Conservation (phyloP, 768 basidiomycete genomes). For the Termitomyces sp. region DNA sequence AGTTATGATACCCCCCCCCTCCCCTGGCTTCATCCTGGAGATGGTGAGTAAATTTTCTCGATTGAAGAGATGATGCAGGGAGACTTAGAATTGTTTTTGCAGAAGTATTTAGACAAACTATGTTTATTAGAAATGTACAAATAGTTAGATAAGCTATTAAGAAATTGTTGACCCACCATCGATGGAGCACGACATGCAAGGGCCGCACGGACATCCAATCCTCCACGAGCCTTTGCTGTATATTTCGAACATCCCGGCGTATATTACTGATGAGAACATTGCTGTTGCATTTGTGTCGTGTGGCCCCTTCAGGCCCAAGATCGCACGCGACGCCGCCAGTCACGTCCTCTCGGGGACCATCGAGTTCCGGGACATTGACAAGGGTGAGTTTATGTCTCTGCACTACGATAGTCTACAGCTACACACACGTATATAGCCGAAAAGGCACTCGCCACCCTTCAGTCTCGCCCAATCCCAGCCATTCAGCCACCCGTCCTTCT, state of each 20-base stretch:
- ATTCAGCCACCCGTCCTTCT: slow-evolving; percentile 53
- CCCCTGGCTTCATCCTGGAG: not conserved
- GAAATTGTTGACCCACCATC: not conserved
- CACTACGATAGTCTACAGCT: no score
- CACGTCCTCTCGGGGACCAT: slow-evolving; percentile 64
- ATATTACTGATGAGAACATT: slow-evolving; percentile 71
- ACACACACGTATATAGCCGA: no score
- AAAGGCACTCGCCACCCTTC: slow-evolving; percentile 81
- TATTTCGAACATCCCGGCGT: slow-evolving; percentile 71
- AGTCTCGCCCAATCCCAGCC: slow-evolving; percentile 65
- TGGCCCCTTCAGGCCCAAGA: slow-evolving; percentile 77
- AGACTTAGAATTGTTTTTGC: no score
- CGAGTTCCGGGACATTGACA: slow-evolving; percentile 78
- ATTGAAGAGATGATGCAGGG: no score
- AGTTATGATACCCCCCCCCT: no score
- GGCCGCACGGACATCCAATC: slow-evolving; percentile 68
- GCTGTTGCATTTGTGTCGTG: slow-evolving; percentile 69
- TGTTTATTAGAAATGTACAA: slow-evolving; percentile 7
- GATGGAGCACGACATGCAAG: slow-evolving; percentile 3
- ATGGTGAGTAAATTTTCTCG: not conserved
- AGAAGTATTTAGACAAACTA: not conserved
- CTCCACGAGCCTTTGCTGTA: slow-evolving; percentile 79
- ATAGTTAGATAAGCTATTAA: not conserved
- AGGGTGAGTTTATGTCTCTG: slow-evolving; percentile 45
- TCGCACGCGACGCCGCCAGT: slow-evolving; percentile 52